Evolutionary conservation across 2,329 filamentous ascomycete species (phyloP).

Genomic region (Neofusicoccum kwambonambiense): DNA sequence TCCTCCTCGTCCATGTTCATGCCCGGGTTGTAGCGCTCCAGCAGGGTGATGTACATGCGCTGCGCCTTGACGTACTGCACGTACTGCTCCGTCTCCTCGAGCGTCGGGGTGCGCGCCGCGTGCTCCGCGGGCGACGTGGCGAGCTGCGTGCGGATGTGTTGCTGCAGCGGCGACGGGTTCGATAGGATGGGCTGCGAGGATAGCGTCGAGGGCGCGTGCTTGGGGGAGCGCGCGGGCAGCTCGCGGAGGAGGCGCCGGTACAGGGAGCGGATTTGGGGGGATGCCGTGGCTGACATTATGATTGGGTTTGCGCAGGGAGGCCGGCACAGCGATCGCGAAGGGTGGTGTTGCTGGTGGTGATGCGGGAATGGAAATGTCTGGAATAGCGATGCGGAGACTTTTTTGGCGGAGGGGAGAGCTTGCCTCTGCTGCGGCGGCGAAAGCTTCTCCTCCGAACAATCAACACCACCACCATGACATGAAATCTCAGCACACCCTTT

Average conservation of each 20-base stretch:
- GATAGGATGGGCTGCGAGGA: slow-evolving; percentile 43
- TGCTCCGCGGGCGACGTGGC: slow-evolving; percentile 27
- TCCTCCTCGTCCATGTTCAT: slow-evolving; percentile 85
- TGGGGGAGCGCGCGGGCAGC: slow-evolving; percentile 63
- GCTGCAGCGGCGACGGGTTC: slow-evolving; percentile 66
- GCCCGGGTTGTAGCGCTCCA: slow-evolving; percentile 92
- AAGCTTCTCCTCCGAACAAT: slow-evolving; percentile 17
- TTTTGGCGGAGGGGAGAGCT: slow-evolving; percentile 12
- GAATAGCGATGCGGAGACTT: slow-evolving; percentile 24
- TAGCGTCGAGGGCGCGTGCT: slow-evolving; percentile 32
- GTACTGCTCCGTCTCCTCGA: slow-evolving; percentile 70
- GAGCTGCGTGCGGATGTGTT: slow-evolving; percentile 66
- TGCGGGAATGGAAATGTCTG: slow-evolving; percentile 30
- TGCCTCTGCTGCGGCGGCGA: not conserved
- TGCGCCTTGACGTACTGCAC: slow-evolving; percentile 82
- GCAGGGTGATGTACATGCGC: slow-evolving; percentile 72
- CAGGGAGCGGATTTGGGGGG: slow-evolving; percentile 64
- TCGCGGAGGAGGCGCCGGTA: slow-evolving; percentile 90
- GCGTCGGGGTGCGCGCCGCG: not conserved
- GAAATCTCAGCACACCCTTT: not conserved
- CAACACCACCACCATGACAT: slow-evolving; percentile 18
- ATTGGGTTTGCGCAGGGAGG: not conserved
- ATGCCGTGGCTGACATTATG: slow-evolving; percentile 37
- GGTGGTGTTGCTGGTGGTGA: slow-evolving; percentile 1
- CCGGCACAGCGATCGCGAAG: slow-evolving; percentile 1